Conservation (phyloP, 257 asterid species). For the Ilex asprella region DNA sequence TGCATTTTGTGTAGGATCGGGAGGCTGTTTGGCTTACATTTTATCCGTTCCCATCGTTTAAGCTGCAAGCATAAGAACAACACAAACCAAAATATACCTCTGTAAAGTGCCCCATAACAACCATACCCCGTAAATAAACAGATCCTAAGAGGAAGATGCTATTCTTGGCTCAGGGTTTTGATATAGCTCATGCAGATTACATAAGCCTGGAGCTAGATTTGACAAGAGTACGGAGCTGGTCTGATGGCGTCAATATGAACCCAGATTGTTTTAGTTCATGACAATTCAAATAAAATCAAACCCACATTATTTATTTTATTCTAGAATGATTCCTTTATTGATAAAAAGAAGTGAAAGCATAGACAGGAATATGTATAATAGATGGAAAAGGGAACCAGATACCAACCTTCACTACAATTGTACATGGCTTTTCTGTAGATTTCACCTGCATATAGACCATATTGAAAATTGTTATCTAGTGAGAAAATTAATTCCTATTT, state of each 20-base stretch:
- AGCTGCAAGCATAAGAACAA: slow-evolving; percentile 35
- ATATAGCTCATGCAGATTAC: no score
- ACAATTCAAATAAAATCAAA: not conserved
- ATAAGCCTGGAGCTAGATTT: no score
- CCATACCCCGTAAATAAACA: not conserved
- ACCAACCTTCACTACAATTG: slow-evolving; percentile 62
- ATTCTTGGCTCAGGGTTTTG: not conserved
- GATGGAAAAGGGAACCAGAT: slow-evolving; percentile 6
- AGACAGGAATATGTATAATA: not conserved
- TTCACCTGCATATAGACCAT: slow-evolving; percentile 53
- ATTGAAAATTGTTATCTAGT: slow-evolving; percentile 5
- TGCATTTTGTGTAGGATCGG: slow-evolving; percentile 90
- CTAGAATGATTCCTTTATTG: not conserved
- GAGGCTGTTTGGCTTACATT: slow-evolving; percentile 94
- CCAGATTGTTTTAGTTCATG: not conserved
- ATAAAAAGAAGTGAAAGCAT: not conserved
- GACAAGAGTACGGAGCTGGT: not conserved
- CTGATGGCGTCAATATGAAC: not conserved
- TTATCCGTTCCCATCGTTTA: slow-evolving; percentile 89
- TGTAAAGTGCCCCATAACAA: no score
- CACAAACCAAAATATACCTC: not conserved
- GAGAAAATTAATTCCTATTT: not conserved
- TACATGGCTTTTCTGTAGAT: slow-evolving; percentile 38
- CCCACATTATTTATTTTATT: not conserved
- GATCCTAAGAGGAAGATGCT: not conserved